phyloP scores from a whole-genome alignment of 768 basidiomycete species.

The Pisolithus marmoratus region DNA sequence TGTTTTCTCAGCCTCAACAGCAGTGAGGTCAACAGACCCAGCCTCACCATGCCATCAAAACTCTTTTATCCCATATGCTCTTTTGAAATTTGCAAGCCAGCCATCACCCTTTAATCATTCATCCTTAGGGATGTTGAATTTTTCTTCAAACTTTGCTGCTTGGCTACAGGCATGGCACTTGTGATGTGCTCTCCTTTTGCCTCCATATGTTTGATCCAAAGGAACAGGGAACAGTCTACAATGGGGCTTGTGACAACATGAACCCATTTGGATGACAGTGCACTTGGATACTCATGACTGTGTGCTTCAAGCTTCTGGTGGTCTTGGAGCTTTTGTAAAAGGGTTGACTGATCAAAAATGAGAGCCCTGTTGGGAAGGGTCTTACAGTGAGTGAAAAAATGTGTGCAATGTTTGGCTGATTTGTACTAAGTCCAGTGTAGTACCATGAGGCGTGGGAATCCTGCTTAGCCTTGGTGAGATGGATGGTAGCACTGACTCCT shows the following conservation, averaged over 20 bases:
- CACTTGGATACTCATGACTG: conserved; percentile 15
- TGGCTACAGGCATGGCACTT: background rate
- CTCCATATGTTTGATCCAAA: conserved; percentile 24
- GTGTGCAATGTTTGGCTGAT: too few species aligned
- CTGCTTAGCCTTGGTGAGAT: too few species aligned
- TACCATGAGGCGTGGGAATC: too few species aligned
- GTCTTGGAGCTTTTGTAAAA: conserved; percentile 3
- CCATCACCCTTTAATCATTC: background rate
- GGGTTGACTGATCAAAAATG: conserved; percentile 7
- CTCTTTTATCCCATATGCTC: background rate
- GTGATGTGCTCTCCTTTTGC: background rate
- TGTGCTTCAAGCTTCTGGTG: conserved; percentile 4
- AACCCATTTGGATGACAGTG: conserved; percentile 23
- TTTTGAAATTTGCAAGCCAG: background rate
- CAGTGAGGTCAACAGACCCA: background rate
- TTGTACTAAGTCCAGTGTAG: too few species aligned
- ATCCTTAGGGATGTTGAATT: background rate
- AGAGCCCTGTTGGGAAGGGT: background rate
- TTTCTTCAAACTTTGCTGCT: background rate
- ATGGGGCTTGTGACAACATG: conserved; percentile 29
- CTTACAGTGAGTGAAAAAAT: too few species aligned
- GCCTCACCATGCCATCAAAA: background rate
- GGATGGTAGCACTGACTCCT: too few species aligned
- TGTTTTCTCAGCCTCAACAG: background rate
- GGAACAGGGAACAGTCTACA: conserved; percentile 25